Base-by-base conservation (phyloP, 2,329 filamentous ascomycete genomes). In the Diaporthe ilicicola region DNA sequence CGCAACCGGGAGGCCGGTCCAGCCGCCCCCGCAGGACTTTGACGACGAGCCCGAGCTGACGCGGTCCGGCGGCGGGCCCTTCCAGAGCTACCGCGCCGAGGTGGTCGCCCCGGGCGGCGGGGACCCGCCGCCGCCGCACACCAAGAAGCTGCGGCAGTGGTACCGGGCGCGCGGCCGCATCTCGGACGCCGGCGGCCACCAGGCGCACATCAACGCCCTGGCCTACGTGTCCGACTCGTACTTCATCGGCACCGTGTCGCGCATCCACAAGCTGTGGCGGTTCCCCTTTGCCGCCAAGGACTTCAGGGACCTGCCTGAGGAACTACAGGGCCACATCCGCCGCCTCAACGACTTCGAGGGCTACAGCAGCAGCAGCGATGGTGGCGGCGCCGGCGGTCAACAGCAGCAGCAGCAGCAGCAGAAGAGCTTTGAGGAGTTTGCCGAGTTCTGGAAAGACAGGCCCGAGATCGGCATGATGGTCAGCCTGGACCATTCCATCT, bases 171-270 rank as follows among this genome's bases (percentile, higher is more conserved):
- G 91, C 64, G 94, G 94, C 39, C 86, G 81, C 70, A 96, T 98
- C 76, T 92, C 91, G 51, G 86, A 88, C 1, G 85, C 85, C 4
- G 94, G 93, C 24, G 94, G 94, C 1, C 89, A 92, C 74, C 89
- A 92, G 76, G 94, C 94, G 13, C 95, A 98, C 79, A 85, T 98
- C 44, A 92, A 89, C 46, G 96, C 96, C 10, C 86, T 99, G 73
- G 95, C 95, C 29, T 99, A 98, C 84, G 93, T 98, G 84, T 94
- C 91, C 32, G 95, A 98, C 82, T 93, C 89, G 78, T 96, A 93
- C 83, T 98, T 99, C 82, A 95, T 98, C 80, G 95, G 93, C 48
- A 98, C 95, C 2, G 90, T 98, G 9, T 86, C 91, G 34, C 90
- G 94, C 24, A 91, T 95, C 68, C 95, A 98, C 81, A 88, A 90